Evolutionary conservation across 345 rosid genomes (phyloP), one percentile per base, ranked within the genome.

Genomic region (Nephelium lappaceum): DNA sequence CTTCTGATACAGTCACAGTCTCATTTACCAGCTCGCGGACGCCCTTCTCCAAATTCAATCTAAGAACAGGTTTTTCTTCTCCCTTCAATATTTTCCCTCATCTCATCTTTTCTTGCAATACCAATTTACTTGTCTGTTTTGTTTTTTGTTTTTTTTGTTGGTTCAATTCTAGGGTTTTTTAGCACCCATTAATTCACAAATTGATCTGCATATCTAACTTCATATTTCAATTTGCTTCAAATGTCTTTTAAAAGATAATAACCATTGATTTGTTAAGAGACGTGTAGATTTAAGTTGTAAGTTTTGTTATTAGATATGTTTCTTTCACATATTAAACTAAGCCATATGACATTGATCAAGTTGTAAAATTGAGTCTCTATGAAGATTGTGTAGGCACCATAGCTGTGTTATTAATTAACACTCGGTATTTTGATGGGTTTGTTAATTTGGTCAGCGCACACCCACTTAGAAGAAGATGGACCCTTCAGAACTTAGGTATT

Each of bases 401-500:
- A 24, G 12, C 21, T 49, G 21, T 18, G 1, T 21, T 72, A 19
- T 72, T 38, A 15, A 47, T 19, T 36, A 36, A 53, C 53, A n/a
- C 45, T 47, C 51, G 64, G 6, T 67, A 41, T 73, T 60, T 38
- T 61, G 23, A 60, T 77, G 8, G 39, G 63, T 67, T 73, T 36
- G 42, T 65, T 10, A 38, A 78, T 75, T 41, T 24, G 43, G 53
- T 49, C 69, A 49, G 75, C 68, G 1, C 3, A 31, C 36, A 15
- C 18, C 23, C 78, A 60, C 79, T 58, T 74, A 81, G 83, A 70
- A 83, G 85, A 65, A 78, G 77, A 92, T 93, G 96, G 95, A 93
- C 83, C 93, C 98, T 16, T 81, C 92, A 9, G 98, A 96, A 77
- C 89, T 72, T 75, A 93, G 98, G 87, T 91, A 96, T 79, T 87